These are phyloP conservation scores for Teratosphaeria nubilosa DNA, from an alignment of 2,329 filamentous ascomycete genomes.

Conservation along the genomic window DNA sequence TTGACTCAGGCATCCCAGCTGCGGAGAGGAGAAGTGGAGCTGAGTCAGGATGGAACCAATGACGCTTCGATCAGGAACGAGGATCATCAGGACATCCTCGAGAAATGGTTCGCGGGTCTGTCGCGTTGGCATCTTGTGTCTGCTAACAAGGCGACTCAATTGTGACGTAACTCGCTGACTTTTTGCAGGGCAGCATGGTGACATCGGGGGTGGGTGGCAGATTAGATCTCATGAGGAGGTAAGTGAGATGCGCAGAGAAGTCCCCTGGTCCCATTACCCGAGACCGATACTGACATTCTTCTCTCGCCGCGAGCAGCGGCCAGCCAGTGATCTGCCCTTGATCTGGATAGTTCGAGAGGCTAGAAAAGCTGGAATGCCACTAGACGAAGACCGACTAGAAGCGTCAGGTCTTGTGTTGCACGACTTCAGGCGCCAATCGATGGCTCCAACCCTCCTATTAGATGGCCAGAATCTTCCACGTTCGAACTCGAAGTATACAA, in stretches of 20 bases:
- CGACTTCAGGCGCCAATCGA: conserved; percentile 45
- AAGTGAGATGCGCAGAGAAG: neutral
- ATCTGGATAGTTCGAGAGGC: conserved; percentile 8
- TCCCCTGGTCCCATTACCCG: neutral
- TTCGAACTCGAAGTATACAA: neutral
- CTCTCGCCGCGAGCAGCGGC: conserved; percentile 3
- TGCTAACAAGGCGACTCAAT: too few species aligned
- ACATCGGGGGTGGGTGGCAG: conserved; percentile 11
- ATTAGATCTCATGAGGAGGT: neutral
- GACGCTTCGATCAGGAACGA: conserved; percentile 10
- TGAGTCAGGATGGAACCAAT: conserved; percentile 22
- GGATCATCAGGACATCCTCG: conserved; percentile 58
- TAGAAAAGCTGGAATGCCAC: conserved; percentile 39
- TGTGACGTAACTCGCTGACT: too few species aligned
- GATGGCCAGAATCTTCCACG: neutral
- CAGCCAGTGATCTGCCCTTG: conserved; percentile 7
- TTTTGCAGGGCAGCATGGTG: conserved; percentile 52
- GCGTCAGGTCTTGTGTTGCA: conserved; percentile 33
- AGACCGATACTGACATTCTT: neutral
- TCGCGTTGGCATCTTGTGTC: too few species aligned
- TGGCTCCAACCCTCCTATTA: conserved; percentile 17
- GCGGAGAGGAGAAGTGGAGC: conserved; percentile 9
- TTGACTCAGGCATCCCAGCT: conserved; percentile 9
- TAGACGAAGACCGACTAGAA: neutral
- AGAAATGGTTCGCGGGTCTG: conserved; percentile 72